Evolutionary conservation across 257 asterid genomes (phyloP), one percentile per base, ranked within the genome.

Genomic region (Nicotiana otophora): DNA sequence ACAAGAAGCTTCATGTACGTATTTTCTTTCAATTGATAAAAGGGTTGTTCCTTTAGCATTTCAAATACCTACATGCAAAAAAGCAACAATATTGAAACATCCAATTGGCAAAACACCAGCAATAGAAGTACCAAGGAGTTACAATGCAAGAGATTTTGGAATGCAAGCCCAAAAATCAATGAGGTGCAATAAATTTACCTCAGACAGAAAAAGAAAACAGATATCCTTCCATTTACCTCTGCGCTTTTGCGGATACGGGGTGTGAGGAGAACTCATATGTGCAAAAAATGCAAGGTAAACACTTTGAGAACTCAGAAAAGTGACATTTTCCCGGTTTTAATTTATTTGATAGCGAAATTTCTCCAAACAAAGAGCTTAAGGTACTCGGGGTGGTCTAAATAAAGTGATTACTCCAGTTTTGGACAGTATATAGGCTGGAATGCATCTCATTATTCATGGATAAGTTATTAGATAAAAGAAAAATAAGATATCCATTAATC

Each of bases 1-100:
- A 94, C 97, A 31, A 94, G 87, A 69, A 96, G 93, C 90, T 86
- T 93, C 98, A 96, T 90, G 82, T 93, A 96, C 14, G 99, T 91
- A 65, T 97, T 97, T 84, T 94, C 97, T 86, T 93, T 96, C 11
- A 95, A 96, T 46, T 88, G 92, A 89, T 94, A 96, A 87, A 96
- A 96, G n/a, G 95, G 88, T 80, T 94, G 99, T 77, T 81, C 85
- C 90, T 83, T 94, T 23, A 96, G 87, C 98, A 96, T 94, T 87
- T 89, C 96, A 89, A 96, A 93, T 62, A 96, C 97, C 98, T 96
- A 81, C 58, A 64, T 4, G 79, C 8, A 46, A 46, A 72, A 46
- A 46, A 0, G 7, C 78, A 70, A 72, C 61, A 39, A 46, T 23
- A 70, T 46, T 5, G 60, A 42, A 57, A 23, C 36, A 72, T 72